phyloP scores from a whole-genome alignment of 371 early-diverging fungal species.

The Dinochytrium kinnereticum region DNA sequence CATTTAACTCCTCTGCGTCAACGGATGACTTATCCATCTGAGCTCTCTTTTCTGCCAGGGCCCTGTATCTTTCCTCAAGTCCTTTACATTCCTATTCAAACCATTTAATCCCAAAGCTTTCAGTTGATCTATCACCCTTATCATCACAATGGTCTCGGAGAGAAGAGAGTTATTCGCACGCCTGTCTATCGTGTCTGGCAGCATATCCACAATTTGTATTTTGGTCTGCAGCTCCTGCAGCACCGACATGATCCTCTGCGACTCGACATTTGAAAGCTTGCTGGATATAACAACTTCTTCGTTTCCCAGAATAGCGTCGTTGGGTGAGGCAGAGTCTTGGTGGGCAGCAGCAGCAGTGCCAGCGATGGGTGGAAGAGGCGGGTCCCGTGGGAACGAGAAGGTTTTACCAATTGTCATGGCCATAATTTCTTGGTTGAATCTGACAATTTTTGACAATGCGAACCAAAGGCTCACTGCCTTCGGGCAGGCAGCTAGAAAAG shows the following conservation, averaged over 20 bases:
- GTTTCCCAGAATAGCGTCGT: background rate
- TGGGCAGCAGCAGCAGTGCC: background rate
- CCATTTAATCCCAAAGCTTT: no score
- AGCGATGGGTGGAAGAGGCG: background rate
- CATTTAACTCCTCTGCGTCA: background rate
- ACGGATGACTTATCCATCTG: constrained; percentile 15
- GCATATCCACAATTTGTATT: constrained; percentile 44
- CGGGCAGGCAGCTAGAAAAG: background rate
- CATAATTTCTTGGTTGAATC: background rate
- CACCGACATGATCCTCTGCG: constrained; percentile 59
- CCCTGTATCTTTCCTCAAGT: constrained; percentile 43
- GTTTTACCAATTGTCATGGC: background rate
- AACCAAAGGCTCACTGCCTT: background rate
- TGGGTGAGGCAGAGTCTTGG: background rate
- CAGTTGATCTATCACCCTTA: constrained; percentile 32
- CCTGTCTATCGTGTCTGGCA: constrained; percentile 53
- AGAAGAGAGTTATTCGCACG: constrained; percentile 42
- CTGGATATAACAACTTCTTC: constrained; percentile 17
- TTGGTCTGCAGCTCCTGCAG: constrained; percentile 54
- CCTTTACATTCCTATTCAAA: constrained; percentile 29
- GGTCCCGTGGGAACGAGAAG: background rate
- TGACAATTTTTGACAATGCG: background rate
- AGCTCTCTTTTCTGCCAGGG: constrained; percentile 24
- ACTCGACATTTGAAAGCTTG: constrained; percentile 57
- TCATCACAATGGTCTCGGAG: constrained; percentile 42